Evolutionary conservation across 2,329 filamentous ascomycete genomes (phyloP), one percentile per base, ranked within the genome.

Genomic region (Ophiocordyceps robertsii): DNA sequence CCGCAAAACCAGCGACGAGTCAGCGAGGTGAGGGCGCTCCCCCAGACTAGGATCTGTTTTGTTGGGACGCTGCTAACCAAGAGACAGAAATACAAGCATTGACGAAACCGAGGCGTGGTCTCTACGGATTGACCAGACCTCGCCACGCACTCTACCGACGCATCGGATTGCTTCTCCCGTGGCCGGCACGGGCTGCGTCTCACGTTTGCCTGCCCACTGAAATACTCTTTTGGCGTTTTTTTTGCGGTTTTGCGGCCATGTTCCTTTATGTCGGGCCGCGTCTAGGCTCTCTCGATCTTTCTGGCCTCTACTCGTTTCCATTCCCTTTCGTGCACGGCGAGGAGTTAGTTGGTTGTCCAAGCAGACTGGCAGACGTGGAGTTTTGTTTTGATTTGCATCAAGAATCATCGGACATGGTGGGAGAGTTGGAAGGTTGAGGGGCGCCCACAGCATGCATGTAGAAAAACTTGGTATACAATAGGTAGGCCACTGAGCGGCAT

Each of bases 1-100:
- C 83, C 84, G 42, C 72, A 79, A 47, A 89, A 95, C 57, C 67
- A 82, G 56, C 74, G 85, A 54, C 80, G 84, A 57, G 79, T 88
- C 56, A 85, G 94, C 54, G 89, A 95, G 71, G 90, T 95, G 67
- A 77, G 87, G 80, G n/a, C 50, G 19, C 39, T n/a, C 14, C 29
- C 4, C 10, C 14, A 8, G n/a, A 11, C 24, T 17, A 6, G 3
- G 2, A 1, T 37, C 3, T n/a, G 19, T 13, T n/a, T 6, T 16
- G 31, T 33, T 33, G 12, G 31, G 31, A 32, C 19, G 7, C 17
- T 19, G 37, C 48, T 50, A 43, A 51, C 43, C 31, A 3, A 17
- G 3, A 14, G 13, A 16, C 50, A 71, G 68, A 71, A 71, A 69
- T 71, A 71, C 54, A 71, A 70, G 55, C 61, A 68, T 49, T 67